Evolutionary conservation across 768 basidiomycete species (phyloP).

Genomic region (Tephrocybe sp.): DNA sequence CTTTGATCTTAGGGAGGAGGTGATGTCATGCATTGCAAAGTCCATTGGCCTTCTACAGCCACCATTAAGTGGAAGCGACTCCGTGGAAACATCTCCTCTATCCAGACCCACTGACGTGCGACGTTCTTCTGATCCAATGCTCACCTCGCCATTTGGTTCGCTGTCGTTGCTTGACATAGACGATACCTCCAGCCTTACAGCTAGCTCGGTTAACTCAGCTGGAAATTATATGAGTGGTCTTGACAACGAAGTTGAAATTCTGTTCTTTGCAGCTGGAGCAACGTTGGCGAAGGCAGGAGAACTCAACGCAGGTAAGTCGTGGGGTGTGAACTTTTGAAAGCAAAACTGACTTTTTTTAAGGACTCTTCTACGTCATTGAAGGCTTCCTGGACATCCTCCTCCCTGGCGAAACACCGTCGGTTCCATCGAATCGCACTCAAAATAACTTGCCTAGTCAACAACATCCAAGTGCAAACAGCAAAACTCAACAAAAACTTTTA

Average conservation of each 20-base stretch:
- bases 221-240: slow-evolving; percentile 74
- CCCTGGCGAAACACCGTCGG: slow-evolving; percentile 41
- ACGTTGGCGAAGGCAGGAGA: slow-evolving; percentile 89
- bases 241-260: slow-evolving; percentile 95
- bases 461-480: slow-evolving; percentile 17
- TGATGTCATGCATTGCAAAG: slow-evolving; percentile 97
- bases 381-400: slow-evolving; percentile 92
- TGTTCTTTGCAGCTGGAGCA: slow-evolving; percentile 87
- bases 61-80: slow-evolving; percentile 66
- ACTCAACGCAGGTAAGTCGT: slow-evolving; percentile 65
- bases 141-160: slow-evolving; percentile 70
- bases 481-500: slow-evolving; percentile 59
- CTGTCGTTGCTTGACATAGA: slow-evolving; percentile 72
- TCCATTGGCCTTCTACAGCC: slow-evolving; percentile 94
- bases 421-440: slow-evolving; percentile 19
- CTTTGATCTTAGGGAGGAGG: slow-evolving; percentile 93
- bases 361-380: slow-evolving; percentile 92
- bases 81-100: slow-evolving; percentile 64
- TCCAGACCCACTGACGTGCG: slow-evolving; percentile 44
- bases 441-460: slow-evolving; percentile 8
- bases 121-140: slow-evolving; percentile 34
- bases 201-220: slow-evolving; percentile 49
- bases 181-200: slow-evolving; percentile 66
- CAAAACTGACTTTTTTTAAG: slow-evolving; percentile 29
- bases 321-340: slow-evolving; percentile 3